Evolutionary conservation across 2,329 filamentous ascomycete genomes (phyloP), one percentile per base, ranked within the genome.

Genomic region (Trichoderma endophyticum): DNA sequence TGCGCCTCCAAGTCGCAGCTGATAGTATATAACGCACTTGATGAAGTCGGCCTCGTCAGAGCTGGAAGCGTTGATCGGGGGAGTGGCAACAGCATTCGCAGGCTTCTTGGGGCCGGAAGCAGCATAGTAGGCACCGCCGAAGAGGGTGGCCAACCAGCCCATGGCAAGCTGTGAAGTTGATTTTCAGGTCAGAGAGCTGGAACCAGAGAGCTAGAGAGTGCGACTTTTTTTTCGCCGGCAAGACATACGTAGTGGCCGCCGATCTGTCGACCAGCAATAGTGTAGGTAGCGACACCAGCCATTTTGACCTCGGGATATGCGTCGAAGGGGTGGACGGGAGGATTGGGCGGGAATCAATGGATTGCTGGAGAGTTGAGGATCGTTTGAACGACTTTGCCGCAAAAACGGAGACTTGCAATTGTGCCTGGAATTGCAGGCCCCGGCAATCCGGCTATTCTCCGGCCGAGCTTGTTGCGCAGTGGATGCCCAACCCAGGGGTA

Each of bases 41-140:
- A 90, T 89, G 82, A 90, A 90, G 80, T 89, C 87, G 81, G 86
- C 87, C 84, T 90, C 88, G 79, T 89, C 88, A 77, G 87, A 84
- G 82, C 84, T 88, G 67, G 86, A 85, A 73, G 88, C 88, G 81
- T 90, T 89, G 84, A 90, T 88, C 65, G 88, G 88, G 74, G 88
- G 88, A 64, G 85, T 80, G 72, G 84, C 83, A 61, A 79, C 77
- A 74, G 85, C 83, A 57, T 83, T 78, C 39, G 83, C 78, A 63
- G 80, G 76, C 75, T 82, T 82, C 75, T 83, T 84, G 79, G 83
- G 80, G 73, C 87, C 85, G 63, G 82, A 80, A 71, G 82, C 72
- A 69, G 82, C 81, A 51, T 83, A 77, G 79, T 85, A 86, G 79
- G 79, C 78, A 73, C 85, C 86, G 76, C 83, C 83, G 77, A 87